Evolutionary conservation across 208 protist species (phyloP).

Genomic region (Trypanosoma rangeli): DNA sequence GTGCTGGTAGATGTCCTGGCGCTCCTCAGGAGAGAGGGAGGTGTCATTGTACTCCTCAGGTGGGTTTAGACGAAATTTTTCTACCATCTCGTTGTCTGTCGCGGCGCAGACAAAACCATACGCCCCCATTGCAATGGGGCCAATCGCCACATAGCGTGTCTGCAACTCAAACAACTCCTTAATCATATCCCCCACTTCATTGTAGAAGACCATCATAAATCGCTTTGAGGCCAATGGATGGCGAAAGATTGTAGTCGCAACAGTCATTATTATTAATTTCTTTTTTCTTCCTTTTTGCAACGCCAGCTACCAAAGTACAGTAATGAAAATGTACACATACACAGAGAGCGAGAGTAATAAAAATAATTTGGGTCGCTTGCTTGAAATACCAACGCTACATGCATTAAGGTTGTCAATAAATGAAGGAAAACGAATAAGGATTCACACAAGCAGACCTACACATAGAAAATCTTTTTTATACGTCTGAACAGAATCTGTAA

Average conservation of each 20-base stretch:
- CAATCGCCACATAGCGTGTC: conserved; percentile 68
- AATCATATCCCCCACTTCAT: conserved; percentile 45
- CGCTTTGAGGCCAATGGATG: conserved; percentile 80
- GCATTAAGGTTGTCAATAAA: background rate
- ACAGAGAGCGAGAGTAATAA: conserved; percentile 11
- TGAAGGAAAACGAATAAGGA: background rate
- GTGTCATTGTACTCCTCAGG: conserved; percentile 50
- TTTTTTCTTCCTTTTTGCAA: background rate
- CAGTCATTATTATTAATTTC: conserved; percentile 5
- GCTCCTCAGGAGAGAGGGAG: conserved; percentile 43
- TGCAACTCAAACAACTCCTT: conserved; percentile 78
- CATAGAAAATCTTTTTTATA: background rate
- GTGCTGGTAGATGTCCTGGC: conserved; percentile 54
- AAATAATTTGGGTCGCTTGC: background rate
- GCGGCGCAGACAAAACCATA: conserved; percentile 84
- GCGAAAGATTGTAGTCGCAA: conserved; percentile 43
- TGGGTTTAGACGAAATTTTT: conserved; percentile 44
- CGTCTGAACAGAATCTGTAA: background rate
- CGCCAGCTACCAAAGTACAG: background rate
- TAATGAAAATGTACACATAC: conserved; percentile 3
- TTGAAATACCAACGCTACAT: background rate
- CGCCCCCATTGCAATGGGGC: conserved; percentile 63
- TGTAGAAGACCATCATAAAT: conserved; percentile 61
- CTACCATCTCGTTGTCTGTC: conserved; percentile 63
- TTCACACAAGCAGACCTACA: background rate